Percentiles rank a stretch among this genome's conserved stretches.
phyloP scores from a whole-genome alignment of 106 monocot genomes.

The Hemerocallis citrina region DNA sequence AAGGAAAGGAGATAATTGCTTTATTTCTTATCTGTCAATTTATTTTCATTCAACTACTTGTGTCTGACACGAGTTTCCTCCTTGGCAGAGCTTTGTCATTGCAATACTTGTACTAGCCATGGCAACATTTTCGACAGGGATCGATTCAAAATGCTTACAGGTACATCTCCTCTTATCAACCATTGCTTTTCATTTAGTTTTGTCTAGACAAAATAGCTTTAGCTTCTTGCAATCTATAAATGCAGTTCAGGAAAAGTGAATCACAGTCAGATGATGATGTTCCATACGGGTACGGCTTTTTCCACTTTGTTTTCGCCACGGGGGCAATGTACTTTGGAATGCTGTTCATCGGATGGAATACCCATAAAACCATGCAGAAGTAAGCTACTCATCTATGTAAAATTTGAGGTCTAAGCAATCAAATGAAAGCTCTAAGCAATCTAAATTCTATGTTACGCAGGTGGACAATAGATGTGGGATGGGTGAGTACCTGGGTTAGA shows the following conservation, averaged over 20 bases:
- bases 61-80: not conserved
- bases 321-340: constrained; percentile 84
- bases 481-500: constrained; percentile 91
- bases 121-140: constrained; percentile 76
- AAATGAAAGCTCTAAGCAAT: not conserved
- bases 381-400: constrained; percentile 12
- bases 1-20: too few species aligned
- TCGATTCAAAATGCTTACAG: constrained; percentile 67
- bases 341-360: constrained; percentile 78
- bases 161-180: constrained; percentile 8
- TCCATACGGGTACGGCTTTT: constrained; percentile 82
- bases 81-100: constrained; percentile 69
- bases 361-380: constrained; percentile 51
- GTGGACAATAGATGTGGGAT: constrained; percentile 95
- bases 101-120: constrained; percentile 62
- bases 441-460: too few species aligned
- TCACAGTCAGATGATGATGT: constrained; percentile 41
- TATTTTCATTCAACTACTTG: not conserved
- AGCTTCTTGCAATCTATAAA: constrained; percentile 18
- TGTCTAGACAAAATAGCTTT: not conserved
- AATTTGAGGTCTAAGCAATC: not conserved
- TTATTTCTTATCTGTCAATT: too few species aligned
- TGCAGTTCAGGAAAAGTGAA: constrained; percentile 54
- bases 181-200: not conserved
- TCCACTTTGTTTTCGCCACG: constrained; percentile 83